phyloP scores from a whole-genome alignment of 1,139 yeast species.

The Casaregolazyma suthepensis region DNA sequence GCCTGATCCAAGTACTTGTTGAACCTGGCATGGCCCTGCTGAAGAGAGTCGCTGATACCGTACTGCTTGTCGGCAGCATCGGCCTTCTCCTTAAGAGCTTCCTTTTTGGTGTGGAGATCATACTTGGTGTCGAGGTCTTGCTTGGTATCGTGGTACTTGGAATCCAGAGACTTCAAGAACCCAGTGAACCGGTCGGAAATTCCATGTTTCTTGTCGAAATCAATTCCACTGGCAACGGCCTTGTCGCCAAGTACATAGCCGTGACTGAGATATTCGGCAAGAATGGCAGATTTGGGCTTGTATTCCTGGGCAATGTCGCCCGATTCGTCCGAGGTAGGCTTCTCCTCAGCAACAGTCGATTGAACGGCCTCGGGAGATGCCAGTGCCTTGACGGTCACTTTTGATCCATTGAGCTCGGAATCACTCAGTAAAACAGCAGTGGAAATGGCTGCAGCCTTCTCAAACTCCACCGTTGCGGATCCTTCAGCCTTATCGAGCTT shows the following conservation, averaged over 20 bases:
- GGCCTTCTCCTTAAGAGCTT: conserved; percentile 44
- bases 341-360: conserved; percentile 20
- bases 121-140: conserved; percentile 7
- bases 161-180: conserved; percentile 51
- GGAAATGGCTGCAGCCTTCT: conserved; percentile 54
- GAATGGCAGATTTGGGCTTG: conserved; percentile 68
- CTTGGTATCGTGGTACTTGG: conserved; percentile 42
- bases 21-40: conserved; percentile 34
- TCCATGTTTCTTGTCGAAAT: conserved; percentile 62
- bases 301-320: conserved; percentile 64
- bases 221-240: conserved; percentile 48
- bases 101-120: conserved; percentile 5
- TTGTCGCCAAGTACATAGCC: conserved; percentile 66
- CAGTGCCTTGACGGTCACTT: conserved; percentile 41
- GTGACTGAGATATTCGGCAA: conserved; percentile 68
- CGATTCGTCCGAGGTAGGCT: conserved; percentile 9
- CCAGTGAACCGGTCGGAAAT: conserved; percentile 49
- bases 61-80: conserved; percentile 39
- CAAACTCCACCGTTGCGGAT: conserved; percentile 45
- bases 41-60: conserved; percentile 34
- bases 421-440: conserved; percentile 72
- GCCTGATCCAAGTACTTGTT: conserved; percentile 48
- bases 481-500: conserved; percentile 24
- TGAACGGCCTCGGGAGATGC: conserved; percentile 29
- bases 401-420: conserved; percentile 60